A percentile compares a stretch with the other conserved stretches of the same genome.
Conservation (phyloP, 2,329 filamentous ascomycete genomes). For the Pleomassaria siparia region DNA sequence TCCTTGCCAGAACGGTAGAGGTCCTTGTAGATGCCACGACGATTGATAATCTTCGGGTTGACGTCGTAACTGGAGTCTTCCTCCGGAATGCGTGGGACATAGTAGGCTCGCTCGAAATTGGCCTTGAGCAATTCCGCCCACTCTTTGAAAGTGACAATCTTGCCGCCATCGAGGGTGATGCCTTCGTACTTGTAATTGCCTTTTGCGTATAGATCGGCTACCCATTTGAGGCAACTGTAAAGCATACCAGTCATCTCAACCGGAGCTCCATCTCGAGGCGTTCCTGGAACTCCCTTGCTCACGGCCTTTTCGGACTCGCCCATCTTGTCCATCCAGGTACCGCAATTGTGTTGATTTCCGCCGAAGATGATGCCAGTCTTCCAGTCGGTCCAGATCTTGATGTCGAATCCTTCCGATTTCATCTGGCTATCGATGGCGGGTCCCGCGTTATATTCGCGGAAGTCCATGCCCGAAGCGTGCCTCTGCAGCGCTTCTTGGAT, state of each 20-base stretch:
- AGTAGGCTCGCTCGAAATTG: slow-evolving; percentile 94
- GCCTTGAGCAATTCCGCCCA: slow-evolving; percentile 80
- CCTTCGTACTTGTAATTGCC: slow-evolving; percentile 73
- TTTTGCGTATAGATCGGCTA: slow-evolving; percentile 65
- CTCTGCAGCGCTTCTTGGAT: slow-evolving; percentile 92
- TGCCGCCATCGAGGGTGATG: slow-evolving; percentile 66
- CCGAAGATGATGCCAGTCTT: slow-evolving; percentile 87
- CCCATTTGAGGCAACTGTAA: slow-evolving; percentile 87
- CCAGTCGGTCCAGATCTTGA: slow-evolving; percentile 91
- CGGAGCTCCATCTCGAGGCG: slow-evolving; percentile 93
- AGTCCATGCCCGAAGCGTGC: slow-evolving; percentile 87
- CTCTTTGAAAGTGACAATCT: slow-evolving; percentile 62
- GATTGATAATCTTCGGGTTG: slow-evolving; percentile 77
- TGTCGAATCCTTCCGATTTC: slow-evolving; percentile 88
- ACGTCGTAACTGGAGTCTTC: slow-evolving; percentile 80
- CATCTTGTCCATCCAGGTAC: slow-evolving; percentile 99
- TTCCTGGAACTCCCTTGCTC: slow-evolving; percentile 91
- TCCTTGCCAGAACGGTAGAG: slow-evolving; percentile 91
- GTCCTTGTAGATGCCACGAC: slow-evolving; percentile 97
- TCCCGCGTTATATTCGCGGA: slow-evolving; percentile 92
- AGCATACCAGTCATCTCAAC: slow-evolving; percentile 92
- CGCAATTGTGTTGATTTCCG: slow-evolving; percentile 91
- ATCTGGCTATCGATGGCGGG: slow-evolving; percentile 88
- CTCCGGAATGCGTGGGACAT: slow-evolving; percentile 68
- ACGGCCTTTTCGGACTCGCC: slow-evolving; percentile 91